phyloP scores from a whole-genome alignment of 176 grass and related monocot genomes.

The Ensete ventricosum region DNA sequence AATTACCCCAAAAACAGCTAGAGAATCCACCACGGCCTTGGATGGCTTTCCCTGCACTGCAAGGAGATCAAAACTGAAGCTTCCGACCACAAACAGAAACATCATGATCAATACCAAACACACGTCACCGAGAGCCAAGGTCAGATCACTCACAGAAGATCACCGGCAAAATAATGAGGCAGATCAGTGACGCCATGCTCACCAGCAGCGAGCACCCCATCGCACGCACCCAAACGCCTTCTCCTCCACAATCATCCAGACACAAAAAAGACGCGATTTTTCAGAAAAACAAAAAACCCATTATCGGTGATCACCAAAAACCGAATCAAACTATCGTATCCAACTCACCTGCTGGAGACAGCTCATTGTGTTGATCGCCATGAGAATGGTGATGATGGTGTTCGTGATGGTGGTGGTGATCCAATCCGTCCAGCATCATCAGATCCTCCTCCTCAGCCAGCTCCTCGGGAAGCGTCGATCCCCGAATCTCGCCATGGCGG shows the following conservation, averaged over 20 bases:
- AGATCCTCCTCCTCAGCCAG: conserved; percentile 96
- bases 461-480: conserved; percentile 62
- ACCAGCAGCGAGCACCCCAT: conserved; percentile 97
- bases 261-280: conserved; percentile 11
- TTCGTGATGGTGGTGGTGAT: conserved; percentile 5
- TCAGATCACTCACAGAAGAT: conserved; percentile 61
- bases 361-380: conserved; percentile 27
- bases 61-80: conserved; percentile 4
- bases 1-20: conserved; percentile 92
- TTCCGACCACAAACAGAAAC: conserved; percentile 1
- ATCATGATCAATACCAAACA: background rate
- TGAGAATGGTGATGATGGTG: conserved; percentile 27
- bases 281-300: background rate
- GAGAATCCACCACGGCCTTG: conserved; percentile 67
- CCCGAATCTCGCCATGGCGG: conserved; percentile 36
- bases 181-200: conserved; percentile 90
- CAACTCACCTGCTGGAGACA: conserved; percentile 53
- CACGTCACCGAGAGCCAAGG: background rate
- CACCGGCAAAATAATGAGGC: conserved; percentile 82
- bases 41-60: conserved; percentile 93
- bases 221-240: conserved; percentile 78
- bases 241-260: conserved; percentile 20
- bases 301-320: background rate
- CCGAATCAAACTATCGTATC: background rate
- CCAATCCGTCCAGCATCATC: conserved; percentile 45